Evolutionary conservation across 2,329 filamentous ascomycete genomes (phyloP).

Genomic region (Cryphonectria naterciae): DNA sequence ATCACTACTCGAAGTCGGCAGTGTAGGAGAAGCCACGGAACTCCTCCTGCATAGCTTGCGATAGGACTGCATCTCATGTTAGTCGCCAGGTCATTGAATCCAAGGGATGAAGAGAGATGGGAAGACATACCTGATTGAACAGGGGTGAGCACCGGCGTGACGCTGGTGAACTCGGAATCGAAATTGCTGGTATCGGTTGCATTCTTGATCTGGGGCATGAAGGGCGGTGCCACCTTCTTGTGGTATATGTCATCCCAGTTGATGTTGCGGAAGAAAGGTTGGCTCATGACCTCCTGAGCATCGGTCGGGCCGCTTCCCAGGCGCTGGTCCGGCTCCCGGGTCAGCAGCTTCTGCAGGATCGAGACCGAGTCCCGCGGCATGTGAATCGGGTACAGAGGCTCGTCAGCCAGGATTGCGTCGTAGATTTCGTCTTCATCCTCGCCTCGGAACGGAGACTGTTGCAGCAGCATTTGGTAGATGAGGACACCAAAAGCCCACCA

Average conservation of each 20-base stretch:
- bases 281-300: constrained; percentile 97
- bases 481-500: constrained; percentile 99
- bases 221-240: constrained; percentile 88
- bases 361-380: constrained; percentile 98
- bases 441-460: constrained; percentile 97
- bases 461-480: constrained; percentile 99
- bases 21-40: constrained; percentile 99
- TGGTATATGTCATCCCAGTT: constrained; percentile 99
- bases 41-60: constrained; percentile 98
- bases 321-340: constrained; percentile 89
- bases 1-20: constrained; percentile 75
- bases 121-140: constrained; percentile 86
- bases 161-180: constrained; percentile 96
- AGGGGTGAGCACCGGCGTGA: constrained; percentile 94
- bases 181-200: constrained; percentile 99
- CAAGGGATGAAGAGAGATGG: neutral
- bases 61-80: constrained; percentile 67
- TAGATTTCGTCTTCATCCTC: constrained; percentile 99
- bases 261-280: constrained; percentile 96
- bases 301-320: constrained; percentile 94
- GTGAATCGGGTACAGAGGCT: constrained; percentile 96
- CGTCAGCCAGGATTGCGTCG: constrained; percentile 95
- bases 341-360: constrained; percentile 95
- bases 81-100: constrained; percentile 15
- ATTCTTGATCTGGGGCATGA: constrained; percentile 86